A percentile compares a stretch with the other conserved stretches of the same genome.
These are phyloP conservation scores for Fusarium redolens DNA, from an alignment of 2,329 filamentous ascomycete species.

Conservation along the genomic window DNA sequence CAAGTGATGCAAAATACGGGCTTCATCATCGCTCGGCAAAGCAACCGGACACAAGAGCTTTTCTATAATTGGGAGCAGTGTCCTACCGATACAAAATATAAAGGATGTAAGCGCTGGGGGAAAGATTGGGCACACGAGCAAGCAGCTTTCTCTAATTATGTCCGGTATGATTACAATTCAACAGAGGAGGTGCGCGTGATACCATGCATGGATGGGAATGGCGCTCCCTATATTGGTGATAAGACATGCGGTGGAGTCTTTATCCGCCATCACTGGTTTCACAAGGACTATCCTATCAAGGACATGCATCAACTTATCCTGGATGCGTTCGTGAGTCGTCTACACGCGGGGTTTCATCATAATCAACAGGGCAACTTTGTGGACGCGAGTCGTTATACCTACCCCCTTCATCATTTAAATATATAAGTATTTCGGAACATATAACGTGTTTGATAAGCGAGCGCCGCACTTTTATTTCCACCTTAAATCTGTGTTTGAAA, in stretches of 20 bases:
- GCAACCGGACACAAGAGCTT: slow-evolving; percentile 32
- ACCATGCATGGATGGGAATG: slow-evolving; percentile 42
- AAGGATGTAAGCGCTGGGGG: slow-evolving; percentile 35
- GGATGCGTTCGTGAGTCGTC: neutral
- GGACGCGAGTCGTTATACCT: slow-evolving; percentile 1
- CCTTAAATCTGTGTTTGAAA: too few relatives aligned
- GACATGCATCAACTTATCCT: neutral
- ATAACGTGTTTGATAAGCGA: too few relatives aligned
- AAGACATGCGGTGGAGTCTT: slow-evolving; percentile 40
- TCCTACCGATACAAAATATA: neutral
- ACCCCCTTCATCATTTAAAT: neutral
- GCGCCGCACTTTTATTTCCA: too few relatives aligned
- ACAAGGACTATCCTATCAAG: slow-evolving; percentile 6
- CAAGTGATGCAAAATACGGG: slow-evolving; percentile 36
- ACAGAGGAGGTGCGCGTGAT: slow-evolving; percentile 36
- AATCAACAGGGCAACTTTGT: neutral
- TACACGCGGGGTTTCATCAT: slow-evolving; percentile 8
- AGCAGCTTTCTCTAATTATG: slow-evolving; percentile 42
- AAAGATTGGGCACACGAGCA: slow-evolving; percentile 45
- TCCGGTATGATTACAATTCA: slow-evolving; percentile 42
- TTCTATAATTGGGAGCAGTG: slow-evolving; percentile 17
- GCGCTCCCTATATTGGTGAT: slow-evolving; percentile 36
- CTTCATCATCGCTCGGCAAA: slow-evolving; percentile 35
- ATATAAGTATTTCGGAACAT: neutral
- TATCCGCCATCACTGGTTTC: slow-evolving; percentile 41